Base-by-base conservation (phyloP, 345 rosid genomes). In the Gossypium anomalum region DNA sequence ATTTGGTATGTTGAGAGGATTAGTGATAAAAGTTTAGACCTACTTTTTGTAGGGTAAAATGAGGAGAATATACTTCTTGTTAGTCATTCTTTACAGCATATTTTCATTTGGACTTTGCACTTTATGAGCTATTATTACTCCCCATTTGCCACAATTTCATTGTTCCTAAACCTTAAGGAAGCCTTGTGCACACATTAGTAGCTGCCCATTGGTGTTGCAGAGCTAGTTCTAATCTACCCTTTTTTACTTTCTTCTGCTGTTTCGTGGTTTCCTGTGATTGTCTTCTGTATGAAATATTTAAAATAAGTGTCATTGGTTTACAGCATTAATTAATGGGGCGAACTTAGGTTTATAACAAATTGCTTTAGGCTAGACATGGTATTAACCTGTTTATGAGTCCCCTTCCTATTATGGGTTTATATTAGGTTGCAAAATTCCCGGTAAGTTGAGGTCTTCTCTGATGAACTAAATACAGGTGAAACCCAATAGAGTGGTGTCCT, bases 381-480 rank as follows among this genome's bases (percentile, higher is more conserved):
- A 25, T 8, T 23, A 44, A 12, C 57, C 41, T 67, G 23, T 22
- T 7, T 20, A 67, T 38, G 67, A 44, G 44, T 43, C n/a, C 25
- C n/a, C 55, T 67, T 13, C 55, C n/a, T 22, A 7, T 67, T 67
- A 45, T 68, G 72, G 58, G 72, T 49, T 68, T 48, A 23, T 68
- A 22, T 67, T 44, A 48, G 71, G 38, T 47, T 67, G 23, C 19
- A 48, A 14, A 23, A n/a, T 25, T 29, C 71, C 47, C 15, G 4
- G 23, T 38, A 7, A 16, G 47, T 38, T 63, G 47, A 63, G 38
- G 48, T 38, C 48, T 61, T 29, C 8, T 45, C 20, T 16, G 23
- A 67, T 1, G 17, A 67, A 23, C 51, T 45, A 66, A 23, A 47
- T 8, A 47, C 56, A 22, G n/a, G 19, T 22, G 55, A 67, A 47